Base-by-base conservation (phyloP, 2,329 filamentous ascomycete genomes). In the Apiospora kogelbergensis region DNA sequence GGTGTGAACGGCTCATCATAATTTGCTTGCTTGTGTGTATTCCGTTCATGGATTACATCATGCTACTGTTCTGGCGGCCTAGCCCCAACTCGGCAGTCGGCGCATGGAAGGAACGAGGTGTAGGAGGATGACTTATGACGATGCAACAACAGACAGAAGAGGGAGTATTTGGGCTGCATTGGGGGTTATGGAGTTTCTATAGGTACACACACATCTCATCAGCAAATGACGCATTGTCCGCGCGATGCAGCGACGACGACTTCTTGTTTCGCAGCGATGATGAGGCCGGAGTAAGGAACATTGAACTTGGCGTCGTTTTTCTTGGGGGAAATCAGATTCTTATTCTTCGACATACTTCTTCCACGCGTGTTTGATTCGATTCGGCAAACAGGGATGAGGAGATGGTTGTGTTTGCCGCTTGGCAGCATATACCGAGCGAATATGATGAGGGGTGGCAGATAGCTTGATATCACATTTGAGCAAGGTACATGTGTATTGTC, bases 1-100 rank as follows among this genome's bases (percentile, higher is more conserved):
- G 72, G 73, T 17, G 63, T 77, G 7, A 80, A 80, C 69, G 78
- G 78, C 44, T 68, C 66, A 22, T 66, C 44, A 48, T 67, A 65
- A 40, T 15, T 33, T 33, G 3, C 33, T 33, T 22, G 53, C 13
- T 20, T 30, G 30, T 1, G 40, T 42, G 11, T 42, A 3, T 3
- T 15, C 17, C 11, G 11, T 15, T 42, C 40, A 1, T 11, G 5
- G 24, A 30, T 10, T 6, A 11, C 41, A 45, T 65, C 40, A 26
- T 26, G 22, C 11, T 6, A 44, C 24, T 33, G 26, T 17, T 37
- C 17, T 37, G 53, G 17, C 15, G 53, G 53, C 15, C 30, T 41
- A 10, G 2, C 11, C 7, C 7, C 5, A 22, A 24, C 22, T 6
- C 22, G 26, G 5, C 13, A 57, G 13, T 57, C 15, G 13, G 24